Base-by-base conservation (phyloP, 371 early-diverging fungal species). In the Smittium culicis region DNA sequence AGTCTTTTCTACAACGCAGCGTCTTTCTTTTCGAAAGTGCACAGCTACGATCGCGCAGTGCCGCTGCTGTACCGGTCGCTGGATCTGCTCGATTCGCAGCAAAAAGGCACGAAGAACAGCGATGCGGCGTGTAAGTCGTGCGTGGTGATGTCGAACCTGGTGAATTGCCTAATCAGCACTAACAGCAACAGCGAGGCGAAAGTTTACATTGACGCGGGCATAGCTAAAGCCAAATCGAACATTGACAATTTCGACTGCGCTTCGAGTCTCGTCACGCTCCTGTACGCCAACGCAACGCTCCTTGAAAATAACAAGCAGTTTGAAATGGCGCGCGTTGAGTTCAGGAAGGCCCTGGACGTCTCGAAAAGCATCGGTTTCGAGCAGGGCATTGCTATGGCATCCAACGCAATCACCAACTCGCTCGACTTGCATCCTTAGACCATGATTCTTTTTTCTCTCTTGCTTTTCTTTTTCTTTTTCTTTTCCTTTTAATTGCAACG, bases 1-100 rank as follows among this genome's bases (percentile, higher is more conserved):
- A 77, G 69, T 65, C 69, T 77, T 56, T 69, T 77, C 28, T 77
- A 77, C 74, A 76, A 77, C 64, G 72, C 77, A 0, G 72, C 77
- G 1, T 61, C 70, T 59, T 77, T 77, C 56, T 77, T 71, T 34
- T 54, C 74, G n/a, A 27, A 63, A 57, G 61, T 70, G 35, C 71
- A 64, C n/a, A 74, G 71, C 67, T 66, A 34, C 35, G 63, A 72
- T 29, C 66, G 64, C 58, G 77, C 78, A 5, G 67, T 60, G 62
- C 77, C 77, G n/a, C 71, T 77, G 31, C 65, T 77, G 69, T 68
- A 68, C 64, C 68, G 77, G 24, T 70, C 77, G 34, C 76, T 77
- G 20, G 77, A 77, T 67, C 73, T 77, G 33, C 65, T 77, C 64
- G 69, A 66, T 1, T 68, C 68, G 8, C 72, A 66, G 16, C 66